Evolutionary conservation across 371 early-diverging fungal species (phyloP).

Genomic region (Umbelopsis sp.): DNA sequence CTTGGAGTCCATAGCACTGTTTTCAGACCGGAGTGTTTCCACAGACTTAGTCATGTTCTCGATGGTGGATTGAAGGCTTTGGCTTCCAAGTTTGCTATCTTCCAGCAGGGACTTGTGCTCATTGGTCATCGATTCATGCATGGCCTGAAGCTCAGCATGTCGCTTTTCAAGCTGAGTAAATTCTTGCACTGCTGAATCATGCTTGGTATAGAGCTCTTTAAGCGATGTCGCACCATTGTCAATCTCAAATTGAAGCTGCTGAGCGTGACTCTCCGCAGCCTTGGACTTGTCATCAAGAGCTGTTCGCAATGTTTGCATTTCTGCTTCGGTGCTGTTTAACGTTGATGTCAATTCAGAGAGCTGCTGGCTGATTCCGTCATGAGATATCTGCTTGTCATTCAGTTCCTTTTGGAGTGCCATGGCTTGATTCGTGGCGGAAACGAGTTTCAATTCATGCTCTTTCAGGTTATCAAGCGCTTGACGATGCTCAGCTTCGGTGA

Average conservation of each 20-base stretch:
- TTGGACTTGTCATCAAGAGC: background rate
- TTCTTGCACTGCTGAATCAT: background rate
- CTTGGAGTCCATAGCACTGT: conserved; percentile 8
- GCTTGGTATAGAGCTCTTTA: background rate
- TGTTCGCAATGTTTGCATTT: background rate
- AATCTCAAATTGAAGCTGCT: background rate
- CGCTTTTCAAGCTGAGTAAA: background rate
- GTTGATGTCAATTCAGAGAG: background rate
- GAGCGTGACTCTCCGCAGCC: background rate
- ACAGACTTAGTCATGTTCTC: conserved; percentile 18
- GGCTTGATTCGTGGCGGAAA: background rate
- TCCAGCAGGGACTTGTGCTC: background rate
- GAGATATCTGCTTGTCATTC: background rate
- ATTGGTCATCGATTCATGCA: background rate
- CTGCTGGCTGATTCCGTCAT: background rate
- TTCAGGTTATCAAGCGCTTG: background rate
- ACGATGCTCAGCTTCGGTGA: background rate
- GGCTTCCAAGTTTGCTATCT: background rate
- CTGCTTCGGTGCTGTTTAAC: background rate
- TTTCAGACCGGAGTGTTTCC: background rate
- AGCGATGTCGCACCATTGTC: background rate
- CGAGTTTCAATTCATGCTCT: background rate
- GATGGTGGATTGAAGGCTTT: background rate
- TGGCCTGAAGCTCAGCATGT: background rate
- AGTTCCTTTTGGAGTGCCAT: background rate